These are phyloP conservation scores for Mucor mucedo DNA, from an alignment of 371 early-diverging fungal species.

Conservation along the genomic window DNA sequence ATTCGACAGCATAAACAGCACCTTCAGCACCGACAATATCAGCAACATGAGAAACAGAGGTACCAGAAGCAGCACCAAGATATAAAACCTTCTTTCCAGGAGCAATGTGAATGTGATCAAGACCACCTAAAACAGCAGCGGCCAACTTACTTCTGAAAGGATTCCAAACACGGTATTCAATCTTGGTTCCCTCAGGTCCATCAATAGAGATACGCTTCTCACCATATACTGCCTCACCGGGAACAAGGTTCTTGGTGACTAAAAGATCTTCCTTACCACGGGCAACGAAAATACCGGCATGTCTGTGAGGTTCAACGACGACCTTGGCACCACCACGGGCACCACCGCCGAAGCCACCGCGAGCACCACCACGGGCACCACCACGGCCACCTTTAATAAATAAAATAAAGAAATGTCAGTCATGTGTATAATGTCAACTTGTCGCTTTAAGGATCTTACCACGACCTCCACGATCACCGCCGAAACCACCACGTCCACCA, in stretches of 20 bases:
- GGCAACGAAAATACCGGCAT: slow-evolving; percentile 96
- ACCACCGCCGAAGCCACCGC: slow-evolving; percentile 62
- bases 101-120: slow-evolving; percentile 96
- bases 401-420: not conserved
- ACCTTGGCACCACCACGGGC: slow-evolving; percentile 92
- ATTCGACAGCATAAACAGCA: slow-evolving; percentile 99
- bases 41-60: slow-evolving; percentile 99
- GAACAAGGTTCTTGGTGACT: slow-evolving; percentile 98
- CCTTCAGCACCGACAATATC: slow-evolving; percentile 99
- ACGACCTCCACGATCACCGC: slow-evolving; percentile 28
- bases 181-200: slow-evolving; percentile 94
- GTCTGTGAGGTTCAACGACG: slow-evolving; percentile 97
- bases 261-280: slow-evolving; percentile 99
- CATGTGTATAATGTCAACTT: not conserved
- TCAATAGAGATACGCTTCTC: slow-evolving; percentile 99
- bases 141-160: slow-evolving; percentile 99
- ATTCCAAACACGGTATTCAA: slow-evolving; percentile 99
- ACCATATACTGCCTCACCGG: slow-evolving; percentile 98
- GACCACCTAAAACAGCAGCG: slow-evolving; percentile 99
- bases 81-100: slow-evolving; percentile 99
- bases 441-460: not conserved
- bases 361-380: slow-evolving; percentile 35
- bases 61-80: slow-evolving; percentile 99
- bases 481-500: slow-evolving; percentile 51
- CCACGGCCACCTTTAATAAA: slow-evolving; percentile 27